Evolutionary conservation across 192 early-diverging fungal genomes (phyloP).

Genomic region (Coemansia sp.): DNA sequence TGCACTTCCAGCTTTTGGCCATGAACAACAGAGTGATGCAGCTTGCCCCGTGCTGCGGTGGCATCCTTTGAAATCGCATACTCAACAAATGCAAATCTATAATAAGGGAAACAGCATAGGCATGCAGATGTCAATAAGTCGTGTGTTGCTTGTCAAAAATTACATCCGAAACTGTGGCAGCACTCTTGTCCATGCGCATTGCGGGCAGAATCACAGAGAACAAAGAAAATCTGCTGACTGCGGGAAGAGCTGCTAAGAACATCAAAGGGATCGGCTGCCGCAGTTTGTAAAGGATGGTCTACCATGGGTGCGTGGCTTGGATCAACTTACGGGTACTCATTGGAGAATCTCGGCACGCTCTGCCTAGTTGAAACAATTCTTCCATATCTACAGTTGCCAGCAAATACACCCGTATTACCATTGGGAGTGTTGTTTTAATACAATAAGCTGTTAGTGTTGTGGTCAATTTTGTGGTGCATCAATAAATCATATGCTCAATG

Average conservation of each 20-base stretch:
- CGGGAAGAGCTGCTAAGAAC: too few relatives aligned
- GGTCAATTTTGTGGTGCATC: neutral
- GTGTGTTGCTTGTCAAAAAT: slow-evolving; percentile 1
- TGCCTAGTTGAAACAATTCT: slow-evolving; percentile 36
- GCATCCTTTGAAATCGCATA: slow-evolving; percentile 35
- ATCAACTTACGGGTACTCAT: slow-evolving; percentile 46
- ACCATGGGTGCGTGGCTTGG: too few relatives aligned
- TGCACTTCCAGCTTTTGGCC: slow-evolving; percentile 37
- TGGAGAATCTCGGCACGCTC: slow-evolving; percentile 13
- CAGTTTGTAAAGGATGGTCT: too few relatives aligned
- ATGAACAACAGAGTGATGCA: slow-evolving; percentile 27
- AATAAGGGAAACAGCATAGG: slow-evolving; percentile 8
- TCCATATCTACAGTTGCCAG: slow-evolving; percentile 34
- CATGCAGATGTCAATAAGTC: slow-evolving; percentile 3
- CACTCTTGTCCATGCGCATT: too few relatives aligned
- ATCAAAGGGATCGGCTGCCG: too few relatives aligned
- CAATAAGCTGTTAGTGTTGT: neutral
- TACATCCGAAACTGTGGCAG: neutral
- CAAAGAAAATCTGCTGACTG: slow-evolving; percentile 1
- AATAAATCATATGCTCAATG: neutral
- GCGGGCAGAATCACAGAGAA: neutral
- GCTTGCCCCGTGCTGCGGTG: slow-evolving; percentile 30
- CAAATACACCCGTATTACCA: slow-evolving; percentile 2
- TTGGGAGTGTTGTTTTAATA: neutral
- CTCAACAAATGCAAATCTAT: slow-evolving; percentile 50